A percentile compares a stretch with the other conserved stretches of the same genome.
phyloP scores from a whole-genome alignment of 1,284 basidiomycete species.

The Cutaneotrichosporon mucoides region DNA sequence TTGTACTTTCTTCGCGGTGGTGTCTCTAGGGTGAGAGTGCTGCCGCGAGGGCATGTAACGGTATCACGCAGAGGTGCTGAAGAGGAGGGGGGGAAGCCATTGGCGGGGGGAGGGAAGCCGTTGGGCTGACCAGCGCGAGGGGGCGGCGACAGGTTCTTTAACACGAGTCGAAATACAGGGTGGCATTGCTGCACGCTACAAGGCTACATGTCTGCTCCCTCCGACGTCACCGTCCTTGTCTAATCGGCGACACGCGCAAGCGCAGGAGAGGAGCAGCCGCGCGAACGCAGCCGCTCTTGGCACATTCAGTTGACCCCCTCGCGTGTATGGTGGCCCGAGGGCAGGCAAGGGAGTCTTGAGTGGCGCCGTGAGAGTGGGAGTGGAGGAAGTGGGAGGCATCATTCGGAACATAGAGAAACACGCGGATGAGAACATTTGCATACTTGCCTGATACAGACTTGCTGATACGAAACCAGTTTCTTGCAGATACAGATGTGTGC shows the following conservation, averaged over 20 bases:
- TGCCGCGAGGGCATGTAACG: not conserved
- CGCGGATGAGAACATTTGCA: slow-evolving; percentile 10
- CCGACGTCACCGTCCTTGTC: not conserved
- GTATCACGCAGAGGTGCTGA: no score
- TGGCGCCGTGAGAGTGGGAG: slow-evolving; percentile 24
- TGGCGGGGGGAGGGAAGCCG: no score
- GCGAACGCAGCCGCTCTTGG: slow-evolving; percentile 3
- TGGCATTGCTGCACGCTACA: no score
- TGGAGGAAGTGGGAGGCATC: slow-evolving; percentile 26
- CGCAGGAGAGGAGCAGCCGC: not conserved
- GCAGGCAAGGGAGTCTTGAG: slow-evolving; percentile 18
- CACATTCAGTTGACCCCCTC: slow-evolving; percentile 18
- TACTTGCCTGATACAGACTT: not conserved
- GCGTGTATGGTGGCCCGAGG: not conserved
- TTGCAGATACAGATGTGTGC: slow-evolving; percentile 12
- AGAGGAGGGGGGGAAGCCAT: no score
- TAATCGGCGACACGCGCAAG: slow-evolving; percentile 1
- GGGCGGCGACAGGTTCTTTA: no score
- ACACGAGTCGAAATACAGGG: no score
- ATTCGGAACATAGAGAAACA: no score
- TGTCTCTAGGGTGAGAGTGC: not conserved
- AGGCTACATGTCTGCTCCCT: not conserved
- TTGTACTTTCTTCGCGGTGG: not conserved
- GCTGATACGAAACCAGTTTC: no score
- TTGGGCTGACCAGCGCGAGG: no score